Conservation (phyloP, 2,329 filamentous ascomycete species). For the Pseudogymnoascus sp. region DNA sequence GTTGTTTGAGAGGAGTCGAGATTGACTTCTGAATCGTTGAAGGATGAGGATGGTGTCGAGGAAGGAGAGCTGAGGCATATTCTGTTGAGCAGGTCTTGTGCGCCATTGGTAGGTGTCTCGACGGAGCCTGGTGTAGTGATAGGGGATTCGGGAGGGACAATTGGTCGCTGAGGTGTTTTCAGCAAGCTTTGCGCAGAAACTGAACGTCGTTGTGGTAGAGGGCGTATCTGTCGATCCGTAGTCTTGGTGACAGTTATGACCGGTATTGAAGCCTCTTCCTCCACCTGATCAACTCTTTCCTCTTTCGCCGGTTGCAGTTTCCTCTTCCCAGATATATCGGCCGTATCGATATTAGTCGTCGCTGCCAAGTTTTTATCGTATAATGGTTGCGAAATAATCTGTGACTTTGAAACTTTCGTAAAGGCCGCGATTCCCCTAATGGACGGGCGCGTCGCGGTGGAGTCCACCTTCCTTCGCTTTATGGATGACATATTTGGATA, state of each 20-base stretch:
- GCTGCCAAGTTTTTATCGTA: constrained; percentile 27
- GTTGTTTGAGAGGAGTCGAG: background rate
- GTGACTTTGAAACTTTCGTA: constrained; percentile 36
- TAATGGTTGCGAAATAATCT: constrained; percentile 25
- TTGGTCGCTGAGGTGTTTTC: constrained; percentile 23
- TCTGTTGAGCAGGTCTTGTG: constrained; percentile 24
- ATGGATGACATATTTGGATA: constrained; percentile 23
- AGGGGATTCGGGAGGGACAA: constrained; percentile 13
- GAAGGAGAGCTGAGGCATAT: constrained; percentile 24
- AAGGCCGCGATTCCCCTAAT: constrained; percentile 35
- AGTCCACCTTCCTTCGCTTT: constrained; percentile 25
- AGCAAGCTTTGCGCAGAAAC: constrained; percentile 16
- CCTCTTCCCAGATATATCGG: constrained; percentile 30
- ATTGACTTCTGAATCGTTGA: constrained; percentile 15
- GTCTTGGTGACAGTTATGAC: background rate
- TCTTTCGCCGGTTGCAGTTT: constrained; percentile 18
- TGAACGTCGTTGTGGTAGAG: constrained; percentile 14
- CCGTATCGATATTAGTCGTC: constrained; percentile 20
- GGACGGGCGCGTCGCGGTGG: constrained; percentile 19
- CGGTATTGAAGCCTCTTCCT: constrained; percentile 13
- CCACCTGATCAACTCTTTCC: constrained; percentile 17
- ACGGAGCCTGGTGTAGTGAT: constrained; percentile 12
- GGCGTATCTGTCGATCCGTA: constrained; percentile 15
- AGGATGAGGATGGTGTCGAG: constrained; percentile 15
- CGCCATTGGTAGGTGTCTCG: constrained; percentile 28